Evolutionary conservation across 179 eudicot species (phyloP).

Genomic region (Beta macrorhiza): DNA sequence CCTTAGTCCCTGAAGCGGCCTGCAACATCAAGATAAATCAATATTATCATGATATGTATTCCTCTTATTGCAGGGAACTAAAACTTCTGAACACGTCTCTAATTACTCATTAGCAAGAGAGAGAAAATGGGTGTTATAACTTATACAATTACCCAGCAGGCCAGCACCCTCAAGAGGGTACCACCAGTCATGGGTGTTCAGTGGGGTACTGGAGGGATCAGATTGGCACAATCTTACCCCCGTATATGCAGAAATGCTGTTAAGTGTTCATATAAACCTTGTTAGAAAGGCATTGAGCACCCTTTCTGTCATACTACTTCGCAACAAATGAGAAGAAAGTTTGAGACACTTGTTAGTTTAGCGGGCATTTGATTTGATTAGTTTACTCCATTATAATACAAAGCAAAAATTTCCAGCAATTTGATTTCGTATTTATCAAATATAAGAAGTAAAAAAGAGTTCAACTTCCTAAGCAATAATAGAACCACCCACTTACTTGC

Average conservation of each 20-base stretch:
- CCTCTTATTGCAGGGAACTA: neutral
- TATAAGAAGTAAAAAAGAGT: neutral
- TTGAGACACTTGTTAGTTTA: neutral
- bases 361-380: neutral
- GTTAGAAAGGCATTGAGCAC: neutral
- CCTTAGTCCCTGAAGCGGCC: slow-evolving; percentile 99
- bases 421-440: neutral
- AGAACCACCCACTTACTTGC: slow-evolving; percentile 67
- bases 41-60: neutral
- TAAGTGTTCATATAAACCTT: neutral
- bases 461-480: neutral
- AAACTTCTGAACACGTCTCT: neutral
- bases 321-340: neutral
- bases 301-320: neutral
- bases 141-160: neutral
- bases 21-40: slow-evolving; percentile 25
- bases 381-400: neutral
- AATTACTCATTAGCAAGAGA: neutral
- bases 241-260: neutral
- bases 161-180: neutral
- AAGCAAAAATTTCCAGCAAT: neutral
- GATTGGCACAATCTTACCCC: neutral
- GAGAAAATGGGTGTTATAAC: neutral
- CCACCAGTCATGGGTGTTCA: neutral
- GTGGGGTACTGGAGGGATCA: neutral